A percentile compares a stretch with the other conserved stretches of the same genome.
These are phyloP conservation scores for Fusarium torulosum DNA, from an alignment of 2,329 filamentous ascomycete genomes.

Conservation along the genomic window DNA sequence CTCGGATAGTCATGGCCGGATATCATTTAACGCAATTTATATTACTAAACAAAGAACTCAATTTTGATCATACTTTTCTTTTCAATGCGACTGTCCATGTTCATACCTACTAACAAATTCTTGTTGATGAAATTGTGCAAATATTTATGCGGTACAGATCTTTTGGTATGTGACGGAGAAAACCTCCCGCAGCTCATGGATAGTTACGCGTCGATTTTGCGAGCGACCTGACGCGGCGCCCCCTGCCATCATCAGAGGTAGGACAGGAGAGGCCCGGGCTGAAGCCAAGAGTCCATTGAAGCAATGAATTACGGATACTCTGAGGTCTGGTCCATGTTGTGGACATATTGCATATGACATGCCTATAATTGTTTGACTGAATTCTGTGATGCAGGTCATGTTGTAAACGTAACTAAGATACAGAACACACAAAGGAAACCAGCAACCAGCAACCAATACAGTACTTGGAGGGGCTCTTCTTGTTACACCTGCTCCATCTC, in stretches of 20 bases:
- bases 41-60: conserved; percentile 3
- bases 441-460: background rate
- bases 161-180: background rate
- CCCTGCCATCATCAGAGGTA: background rate
- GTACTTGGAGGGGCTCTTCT: background rate
- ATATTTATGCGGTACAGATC: background rate
- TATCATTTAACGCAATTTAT: conserved; percentile 41
- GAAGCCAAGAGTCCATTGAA: background rate
- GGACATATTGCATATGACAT: background rate
- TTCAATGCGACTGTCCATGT: background rate
- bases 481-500: too few species aligned
- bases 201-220: conserved; percentile 23
- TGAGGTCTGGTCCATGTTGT: background rate
- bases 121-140: background rate
- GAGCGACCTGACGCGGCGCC: conserved; percentile 17
- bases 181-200: background rate
- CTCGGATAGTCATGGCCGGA: conserved; percentile 41
- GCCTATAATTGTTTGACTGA: background rate
- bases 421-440: background rate
- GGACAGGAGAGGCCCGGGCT: background rate
- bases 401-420: background rate
- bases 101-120: background rate
- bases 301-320: background rate
- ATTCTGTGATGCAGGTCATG: conserved; percentile 6
- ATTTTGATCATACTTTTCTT: background rate